A percentile compares a stretch with the other conserved stretches of the same genome.
Conservation (phyloP, 2,329 filamentous ascomycete genomes). For the Colletotrichum plurivorum region DNA sequence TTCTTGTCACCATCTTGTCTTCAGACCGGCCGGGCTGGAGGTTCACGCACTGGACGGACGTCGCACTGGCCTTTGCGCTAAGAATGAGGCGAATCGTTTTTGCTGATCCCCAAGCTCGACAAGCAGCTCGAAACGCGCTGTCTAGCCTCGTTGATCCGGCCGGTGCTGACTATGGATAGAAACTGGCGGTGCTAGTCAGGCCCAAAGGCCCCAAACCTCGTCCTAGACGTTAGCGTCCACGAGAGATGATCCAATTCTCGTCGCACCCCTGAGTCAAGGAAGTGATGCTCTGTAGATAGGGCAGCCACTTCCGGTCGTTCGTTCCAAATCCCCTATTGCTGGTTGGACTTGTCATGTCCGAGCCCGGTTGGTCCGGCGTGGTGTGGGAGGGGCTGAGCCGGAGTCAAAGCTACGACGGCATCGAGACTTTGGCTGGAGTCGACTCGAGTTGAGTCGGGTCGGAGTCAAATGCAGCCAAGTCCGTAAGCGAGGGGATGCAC, state of each 20-base stretch:
- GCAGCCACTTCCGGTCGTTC: conserved; percentile 37
- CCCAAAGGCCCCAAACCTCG: conserved; percentile 18
- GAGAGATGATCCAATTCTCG: conserved; percentile 20
- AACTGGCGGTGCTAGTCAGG: conserved; percentile 24
- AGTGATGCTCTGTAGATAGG: conserved; percentile 22
- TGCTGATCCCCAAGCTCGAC: conserved; percentile 22
- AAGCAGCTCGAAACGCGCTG: conserved; percentile 24
- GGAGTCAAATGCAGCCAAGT: conserved; percentile 16
- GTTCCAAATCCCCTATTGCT: conserved; percentile 14
- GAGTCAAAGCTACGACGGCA: conserved; percentile 27
- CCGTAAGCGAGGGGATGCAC: conserved; percentile 5
- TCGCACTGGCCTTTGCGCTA: conserved; percentile 18
- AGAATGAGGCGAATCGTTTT: conserved; percentile 4
- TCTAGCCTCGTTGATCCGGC: conserved; percentile 15
- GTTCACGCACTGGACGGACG: background rate
- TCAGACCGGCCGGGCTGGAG: background rate
- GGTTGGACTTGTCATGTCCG: conserved; percentile 28
- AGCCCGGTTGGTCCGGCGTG: conserved; percentile 34
- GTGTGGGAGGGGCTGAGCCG: conserved; percentile 22
- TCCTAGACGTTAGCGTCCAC: conserved; percentile 22
- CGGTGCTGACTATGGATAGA: conserved; percentile 11
- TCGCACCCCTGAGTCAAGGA: conserved; percentile 37
- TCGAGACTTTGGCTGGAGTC: conserved; percentile 6
- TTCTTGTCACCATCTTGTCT: background rate
- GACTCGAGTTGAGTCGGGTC: conserved; percentile 4